Conservation (phyloP, 2,329 filamentous ascomycete genomes). For the Ophidiomyces ophidiicola region DNA sequence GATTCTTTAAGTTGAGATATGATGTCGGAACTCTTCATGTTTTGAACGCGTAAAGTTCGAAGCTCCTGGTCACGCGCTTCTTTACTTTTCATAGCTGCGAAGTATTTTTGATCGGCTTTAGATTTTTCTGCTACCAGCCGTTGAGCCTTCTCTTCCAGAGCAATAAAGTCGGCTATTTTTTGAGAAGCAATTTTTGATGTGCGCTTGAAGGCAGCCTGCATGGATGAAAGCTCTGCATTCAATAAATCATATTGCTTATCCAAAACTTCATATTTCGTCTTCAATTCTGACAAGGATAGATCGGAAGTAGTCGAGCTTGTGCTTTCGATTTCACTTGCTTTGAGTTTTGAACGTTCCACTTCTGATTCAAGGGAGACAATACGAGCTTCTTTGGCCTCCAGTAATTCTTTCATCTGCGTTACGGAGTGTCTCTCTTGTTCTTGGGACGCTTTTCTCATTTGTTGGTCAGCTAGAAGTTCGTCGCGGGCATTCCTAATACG, state of each 20-base stretch:
- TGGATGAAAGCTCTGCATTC: constrained; percentile 73
- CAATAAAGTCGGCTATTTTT: constrained; percentile 66
- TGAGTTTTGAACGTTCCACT: constrained; percentile 54
- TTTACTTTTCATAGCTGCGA: constrained; percentile 86
- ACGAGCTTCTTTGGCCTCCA: constrained; percentile 64
- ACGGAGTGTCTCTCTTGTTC: constrained; percentile 60
- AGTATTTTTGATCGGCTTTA: constrained; percentile 97
- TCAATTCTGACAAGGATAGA: constrained; percentile 58
- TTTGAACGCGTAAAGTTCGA: constrained; percentile 65
- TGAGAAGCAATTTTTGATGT: constrained; percentile 72
- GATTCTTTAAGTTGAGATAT: constrained; percentile 86
- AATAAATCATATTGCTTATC: constrained; percentile 72
- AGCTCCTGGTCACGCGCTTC: constrained; percentile 75
- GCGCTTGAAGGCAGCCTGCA: constrained; percentile 85
- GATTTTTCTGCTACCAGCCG: constrained; percentile 75
- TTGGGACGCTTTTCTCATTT: constrained; percentile 64
- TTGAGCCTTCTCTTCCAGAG: constrained; percentile 64
- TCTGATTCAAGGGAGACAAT: constrained; percentile 75
- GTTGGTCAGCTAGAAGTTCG: constrained; percentile 70
- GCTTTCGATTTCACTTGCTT: constrained; percentile 39
- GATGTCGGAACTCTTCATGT: constrained; percentile 82
- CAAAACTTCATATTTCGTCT: constrained; percentile 58
- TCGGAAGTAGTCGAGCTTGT: constrained; percentile 41
- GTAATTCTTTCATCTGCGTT: constrained; percentile 67
- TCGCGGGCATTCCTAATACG: constrained; percentile 75